Percentiles rank a stretch among this genome's conserved stretches.
Conservation (phyloP, 129 eudicot species). For the sunflower (Helianthus annuus) region HanXRQr2.0-SUNRISE NC_035436.2:204312935-204313434, state of each 20-base stretch:
- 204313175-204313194: not conserved
- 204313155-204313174: not conserved
- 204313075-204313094: no score
- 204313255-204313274: constrained; percentile 71
- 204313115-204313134: no score
- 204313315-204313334: constrained; percentile 48
- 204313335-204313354: not conserved
- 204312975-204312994: no score
- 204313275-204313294: constrained; percentile 71
- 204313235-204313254: constrained; percentile 65
- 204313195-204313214: not conserved
- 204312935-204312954: no score
- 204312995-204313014: no score
- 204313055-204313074: no score
- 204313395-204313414: not conserved
- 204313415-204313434: not conserved
- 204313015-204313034: no score
- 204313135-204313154: not conserved
- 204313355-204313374: not conserved
- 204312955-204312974: no score
- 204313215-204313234: not conserved
- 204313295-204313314: constrained; percentile 83
- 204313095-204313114: no score
- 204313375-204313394: not conserved
- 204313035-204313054: no score